Conservation (phyloP, 2,329 filamentous ascomycete species). For the Lomentospora prolificans region DNA sequence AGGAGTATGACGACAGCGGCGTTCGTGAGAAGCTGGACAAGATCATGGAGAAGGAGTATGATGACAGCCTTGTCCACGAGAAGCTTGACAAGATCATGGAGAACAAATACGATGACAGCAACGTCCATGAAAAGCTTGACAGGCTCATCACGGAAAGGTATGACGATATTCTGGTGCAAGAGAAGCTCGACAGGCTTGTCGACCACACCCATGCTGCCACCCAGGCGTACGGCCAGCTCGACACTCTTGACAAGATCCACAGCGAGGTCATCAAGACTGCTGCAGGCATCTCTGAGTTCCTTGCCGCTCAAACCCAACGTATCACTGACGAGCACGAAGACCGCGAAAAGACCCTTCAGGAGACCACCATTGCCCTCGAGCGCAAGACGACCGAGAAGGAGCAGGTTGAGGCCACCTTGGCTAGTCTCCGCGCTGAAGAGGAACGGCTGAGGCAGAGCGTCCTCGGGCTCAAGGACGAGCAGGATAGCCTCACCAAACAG, state of each 20-base stretch:
- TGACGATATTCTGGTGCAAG: slow-evolving; percentile 32
- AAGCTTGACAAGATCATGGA: neutral
- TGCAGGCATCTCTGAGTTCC: slow-evolving; percentile 72
- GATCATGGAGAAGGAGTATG: slow-evolving; percentile 19
- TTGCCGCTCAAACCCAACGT: slow-evolving; percentile 64
- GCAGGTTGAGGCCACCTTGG: slow-evolving; percentile 47
- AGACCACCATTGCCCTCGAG: slow-evolving; percentile 72
- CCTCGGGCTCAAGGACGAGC: slow-evolving; percentile 51
- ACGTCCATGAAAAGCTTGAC: slow-evolving; percentile 18
- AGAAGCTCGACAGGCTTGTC: slow-evolving; percentile 36
- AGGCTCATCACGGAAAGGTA: slow-evolving; percentile 42
- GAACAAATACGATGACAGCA: slow-evolving; percentile 12
- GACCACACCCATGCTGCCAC: slow-evolving; percentile 55
- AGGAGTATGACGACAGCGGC: slow-evolving; percentile 44
- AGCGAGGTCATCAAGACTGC: slow-evolving; percentile 78
- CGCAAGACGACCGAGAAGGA: slow-evolving; percentile 59
- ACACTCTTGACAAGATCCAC: slow-evolving; percentile 81
- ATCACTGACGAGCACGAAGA: slow-evolving; percentile 70
- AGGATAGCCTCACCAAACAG: slow-evolving; percentile 66
- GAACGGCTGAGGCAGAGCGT: slow-evolving; percentile 44
- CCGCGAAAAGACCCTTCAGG: slow-evolving; percentile 68
- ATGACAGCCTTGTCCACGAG: neutral
- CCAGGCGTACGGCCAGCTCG: slow-evolving; percentile 64
- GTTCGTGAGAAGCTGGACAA: slow-evolving; percentile 22
- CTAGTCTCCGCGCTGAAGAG: slow-evolving; percentile 41